Evolutionary conservation across 345 rosid species (phyloP), one percentile per base, ranked within the genome.

Genomic region (Gossypium anomalum): DNA sequence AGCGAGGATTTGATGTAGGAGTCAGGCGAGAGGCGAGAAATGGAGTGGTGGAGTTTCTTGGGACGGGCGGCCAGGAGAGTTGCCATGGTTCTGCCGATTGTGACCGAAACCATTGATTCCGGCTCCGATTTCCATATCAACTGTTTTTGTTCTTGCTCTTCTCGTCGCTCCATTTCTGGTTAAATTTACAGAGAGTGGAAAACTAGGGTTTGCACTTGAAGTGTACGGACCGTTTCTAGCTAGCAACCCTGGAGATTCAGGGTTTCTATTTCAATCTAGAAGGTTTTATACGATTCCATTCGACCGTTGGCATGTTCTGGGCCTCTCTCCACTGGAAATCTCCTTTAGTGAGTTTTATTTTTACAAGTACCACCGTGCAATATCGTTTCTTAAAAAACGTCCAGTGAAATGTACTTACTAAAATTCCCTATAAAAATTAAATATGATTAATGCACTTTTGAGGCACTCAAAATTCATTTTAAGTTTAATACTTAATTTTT

Each of bases 11-110:
- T 80, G 67, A 71, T 78, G 69, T 86, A 70, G 73, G 20, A 82
- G 65, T 84, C 81, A 20, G 80, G 79, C 77, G 89, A 74, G 43
- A 89, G 79, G 62, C 84, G 84, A 44, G 87, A 81, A 51, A 87
- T 67, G 81, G 90, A 78, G 67, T 85, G 87, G 15, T 53, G 86
- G 73, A 93, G 92, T 85, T 89, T 91, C 74, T 72, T 89, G 73
- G 97, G 77, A 78, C 90, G 93, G 76, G 97, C 78, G 0, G 84
- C 25, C 73, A 93, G 93, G 20, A 93, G 84, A 65, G 89, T 79
- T 38, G 74, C 75, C 83, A 89, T 82, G 23, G 86, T 88, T 81
- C 93, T 77, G 25, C 92, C 97, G 17, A 91, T 76, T 8, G 91
- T 87, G 44, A 90, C 80, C 3, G 88, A 81, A 52, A 85, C 84